These are phyloP conservation scores for Citrus glauca DNA, from an alignment of 345 rosid species.

Conservation along the genomic window DNA sequence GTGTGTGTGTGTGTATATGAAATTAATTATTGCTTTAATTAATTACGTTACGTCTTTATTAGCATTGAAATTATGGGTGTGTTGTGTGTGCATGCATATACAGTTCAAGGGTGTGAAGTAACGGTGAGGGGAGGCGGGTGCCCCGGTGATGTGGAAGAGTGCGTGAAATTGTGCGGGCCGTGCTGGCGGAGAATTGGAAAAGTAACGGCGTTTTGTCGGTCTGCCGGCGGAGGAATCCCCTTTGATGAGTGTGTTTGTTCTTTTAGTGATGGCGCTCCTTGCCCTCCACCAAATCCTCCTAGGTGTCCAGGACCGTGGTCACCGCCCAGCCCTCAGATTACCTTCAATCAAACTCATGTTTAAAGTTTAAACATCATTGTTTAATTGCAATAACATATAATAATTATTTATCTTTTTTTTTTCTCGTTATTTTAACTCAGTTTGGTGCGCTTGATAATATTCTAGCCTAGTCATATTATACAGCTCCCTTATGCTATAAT, in stretches of 20 bases:
- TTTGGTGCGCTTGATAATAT: too few relatives aligned
- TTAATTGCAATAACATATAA: too few relatives aligned
- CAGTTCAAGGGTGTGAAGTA: too few relatives aligned
- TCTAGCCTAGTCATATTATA: too few relatives aligned
- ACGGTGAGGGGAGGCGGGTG: slow-evolving; percentile 27
- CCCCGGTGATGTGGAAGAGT: slow-evolving; percentile 4
- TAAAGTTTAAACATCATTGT: not conserved
- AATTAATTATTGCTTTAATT: too few relatives aligned
- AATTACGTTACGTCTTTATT: too few relatives aligned
- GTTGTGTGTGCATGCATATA: too few relatives aligned
- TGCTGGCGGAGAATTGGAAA: slow-evolving; percentile 25
- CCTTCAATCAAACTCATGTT: not conserved
- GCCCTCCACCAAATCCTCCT: slow-evolving; percentile 21
- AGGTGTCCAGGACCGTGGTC: slow-evolving; percentile 19
- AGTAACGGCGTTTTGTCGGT: slow-evolving; percentile 9
- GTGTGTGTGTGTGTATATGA: too few relatives aligned
- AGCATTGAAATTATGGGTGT: too few relatives aligned
- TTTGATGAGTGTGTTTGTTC: slow-evolving; percentile 22
- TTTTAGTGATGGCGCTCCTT: slow-evolving; percentile 24
- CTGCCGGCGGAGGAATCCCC: slow-evolving; percentile 22
- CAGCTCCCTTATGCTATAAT: too few relatives aligned
- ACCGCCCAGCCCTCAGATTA: not conserved
- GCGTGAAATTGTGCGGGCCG: slow-evolving; percentile 17
- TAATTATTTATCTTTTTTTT: too few relatives aligned
- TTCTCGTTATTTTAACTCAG: too few relatives aligned